Conservation (phyloP, 108 stramenopile species). For the Mayamaea pseudoterrestris region DNA sequence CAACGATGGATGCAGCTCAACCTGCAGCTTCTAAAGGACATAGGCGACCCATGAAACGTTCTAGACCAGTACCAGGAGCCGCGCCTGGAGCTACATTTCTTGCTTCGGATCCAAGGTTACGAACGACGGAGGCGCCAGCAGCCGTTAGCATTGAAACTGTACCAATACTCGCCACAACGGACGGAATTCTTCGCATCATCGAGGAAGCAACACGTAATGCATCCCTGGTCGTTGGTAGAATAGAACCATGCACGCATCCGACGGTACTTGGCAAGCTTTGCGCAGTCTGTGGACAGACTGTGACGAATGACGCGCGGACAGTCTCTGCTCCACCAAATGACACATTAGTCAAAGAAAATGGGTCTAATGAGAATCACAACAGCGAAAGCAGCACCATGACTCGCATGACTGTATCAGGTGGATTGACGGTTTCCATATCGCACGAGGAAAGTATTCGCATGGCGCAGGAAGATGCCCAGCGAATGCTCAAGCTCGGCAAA, state of each 20-base stretch:
- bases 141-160: no score
- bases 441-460: constrained; percentile 46
- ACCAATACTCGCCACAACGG: background rate
- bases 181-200: background rate
- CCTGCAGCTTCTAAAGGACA: constrained; percentile 3
- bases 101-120: no score
- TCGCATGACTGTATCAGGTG: constrained; percentile 65
- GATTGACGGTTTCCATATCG: constrained; percentile 57
- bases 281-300: constrained; percentile 44
- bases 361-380: constrained; percentile 1
- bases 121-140: no score
- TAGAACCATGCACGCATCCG: constrained; percentile 65
- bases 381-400: constrained; percentile 23
- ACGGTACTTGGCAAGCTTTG: constrained; percentile 59
- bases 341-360: no score
- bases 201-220: background rate
- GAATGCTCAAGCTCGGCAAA: constrained; percentile 31
- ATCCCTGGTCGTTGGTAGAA: constrained; percentile 21
- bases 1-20: no score
- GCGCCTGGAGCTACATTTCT: background rate
- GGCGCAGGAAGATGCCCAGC: constrained; percentile 30
- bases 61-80: constrained; percentile 4
- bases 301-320: constrained; percentile 2
- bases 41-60: constrained; percentile 21
- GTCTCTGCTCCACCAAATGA: background rate